These are phyloP conservation scores for Claviceps sp. DNA, from an alignment of 2,329 filamentous ascomycete genomes.

Conservation along the genomic window DNA sequence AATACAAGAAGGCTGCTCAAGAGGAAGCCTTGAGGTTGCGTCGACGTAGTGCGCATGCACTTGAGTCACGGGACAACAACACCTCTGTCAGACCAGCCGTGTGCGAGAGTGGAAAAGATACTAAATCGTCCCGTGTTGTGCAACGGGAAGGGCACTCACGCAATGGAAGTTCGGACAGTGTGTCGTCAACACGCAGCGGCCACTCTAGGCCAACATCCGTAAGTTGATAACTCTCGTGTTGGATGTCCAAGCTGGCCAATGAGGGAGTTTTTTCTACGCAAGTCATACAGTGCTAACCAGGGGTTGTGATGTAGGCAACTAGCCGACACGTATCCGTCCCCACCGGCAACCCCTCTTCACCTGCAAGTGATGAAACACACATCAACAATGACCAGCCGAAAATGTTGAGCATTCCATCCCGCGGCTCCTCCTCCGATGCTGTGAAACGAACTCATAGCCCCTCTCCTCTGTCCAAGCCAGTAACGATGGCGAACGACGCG, in stretches of 20 bases:
- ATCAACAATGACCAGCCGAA: slow-evolving; percentile 40
- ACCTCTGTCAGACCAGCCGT: slow-evolving; percentile 8
- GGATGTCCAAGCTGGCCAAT: slow-evolving; percentile 23
- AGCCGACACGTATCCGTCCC: slow-evolving; percentile 44
- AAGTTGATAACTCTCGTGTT: slow-evolving; percentile 25
- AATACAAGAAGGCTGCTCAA: slow-evolving; percentile 40
- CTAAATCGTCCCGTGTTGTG: slow-evolving; percentile 26
- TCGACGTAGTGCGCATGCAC: slow-evolving; percentile 67
- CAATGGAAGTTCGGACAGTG: slow-evolving; percentile 52
- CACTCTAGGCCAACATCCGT: slow-evolving; percentile 53
- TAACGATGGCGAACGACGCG: slow-evolving; percentile 45
- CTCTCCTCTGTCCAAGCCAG: slow-evolving; percentile 62
- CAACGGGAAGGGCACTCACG: slow-evolving; percentile 22
- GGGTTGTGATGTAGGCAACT: slow-evolving; percentile 37
- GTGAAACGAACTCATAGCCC: slow-evolving; percentile 52
- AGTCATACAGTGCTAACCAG: slow-evolving; percentile 31
- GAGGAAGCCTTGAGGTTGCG: slow-evolving; percentile 66
- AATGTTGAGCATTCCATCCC: slow-evolving; percentile 44
- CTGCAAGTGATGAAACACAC: slow-evolving; percentile 31
- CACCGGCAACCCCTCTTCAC: slow-evolving; percentile 38
- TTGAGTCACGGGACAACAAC: slow-evolving; percentile 23
- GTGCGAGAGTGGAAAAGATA: slow-evolving; percentile 9
- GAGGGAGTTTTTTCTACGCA: slow-evolving; percentile 20
- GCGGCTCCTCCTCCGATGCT: slow-evolving; percentile 52
- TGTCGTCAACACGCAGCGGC: slow-evolving; percentile 42